Percentiles rank a stretch among this genome's conserved stretches.
These are phyloP conservation scores for Pseudogymnoascus sp. DNA, from an alignment of 2,329 filamentous ascomycete genomes.

Conservation along the genomic window DNA sequence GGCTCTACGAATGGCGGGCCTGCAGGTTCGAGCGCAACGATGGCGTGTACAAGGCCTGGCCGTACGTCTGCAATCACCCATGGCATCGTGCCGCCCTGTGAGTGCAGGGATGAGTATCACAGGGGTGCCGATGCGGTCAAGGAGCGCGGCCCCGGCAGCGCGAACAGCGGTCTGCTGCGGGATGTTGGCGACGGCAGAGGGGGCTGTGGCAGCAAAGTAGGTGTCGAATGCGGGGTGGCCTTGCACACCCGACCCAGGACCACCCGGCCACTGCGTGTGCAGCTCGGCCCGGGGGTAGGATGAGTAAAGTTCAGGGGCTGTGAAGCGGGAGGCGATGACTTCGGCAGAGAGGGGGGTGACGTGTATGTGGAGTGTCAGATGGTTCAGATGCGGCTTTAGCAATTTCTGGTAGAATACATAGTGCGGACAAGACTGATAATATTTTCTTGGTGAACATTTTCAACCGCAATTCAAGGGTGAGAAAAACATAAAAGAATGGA, in stretches of 20 bases:
- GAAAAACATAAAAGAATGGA: neutral
- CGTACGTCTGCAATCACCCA: constrained; percentile 36
- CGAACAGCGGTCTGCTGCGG: constrained; percentile 33
- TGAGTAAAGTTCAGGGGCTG: constrained; percentile 17
- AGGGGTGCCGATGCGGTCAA: constrained; percentile 18
- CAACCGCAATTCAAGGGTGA: neutral
- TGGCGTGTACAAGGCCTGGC: constrained; percentile 34
- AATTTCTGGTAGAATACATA: neutral
- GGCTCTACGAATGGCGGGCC: constrained; percentile 41
- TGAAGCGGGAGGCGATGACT: constrained; percentile 23
- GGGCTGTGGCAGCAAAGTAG: constrained; percentile 34
- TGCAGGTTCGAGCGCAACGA: constrained; percentile 39
- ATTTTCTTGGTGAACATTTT: neutral
- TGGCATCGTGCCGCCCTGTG: constrained; percentile 37
- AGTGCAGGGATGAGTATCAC: constrained; percentile 30
- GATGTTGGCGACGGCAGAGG: constrained; percentile 29
- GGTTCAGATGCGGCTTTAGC: neutral
- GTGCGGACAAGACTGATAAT: neutral
- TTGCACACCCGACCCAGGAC: constrained; percentile 13
- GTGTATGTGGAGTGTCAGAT: neutral
- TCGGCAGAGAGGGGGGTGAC: constrained; percentile 15
- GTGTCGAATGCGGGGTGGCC: constrained; percentile 22
- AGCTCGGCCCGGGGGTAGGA: constrained; percentile 30
- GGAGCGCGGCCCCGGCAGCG: constrained; percentile 32
- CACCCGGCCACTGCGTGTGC: constrained; percentile 35